Conservation (phyloP, 1,284 basidiomycete genomes). For the Naganishia albida region DNA sequence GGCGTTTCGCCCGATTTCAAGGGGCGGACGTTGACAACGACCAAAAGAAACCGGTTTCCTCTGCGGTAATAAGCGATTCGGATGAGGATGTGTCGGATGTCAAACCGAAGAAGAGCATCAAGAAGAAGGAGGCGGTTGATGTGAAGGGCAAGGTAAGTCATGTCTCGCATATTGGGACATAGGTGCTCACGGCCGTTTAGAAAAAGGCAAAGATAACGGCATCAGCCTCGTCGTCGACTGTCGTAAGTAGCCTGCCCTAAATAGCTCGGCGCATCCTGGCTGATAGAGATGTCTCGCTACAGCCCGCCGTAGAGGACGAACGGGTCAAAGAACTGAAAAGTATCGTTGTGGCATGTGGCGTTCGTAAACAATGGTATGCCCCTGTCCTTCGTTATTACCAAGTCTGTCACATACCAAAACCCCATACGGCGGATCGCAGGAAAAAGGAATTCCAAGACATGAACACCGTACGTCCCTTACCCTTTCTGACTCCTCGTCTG, state of each 20-base stretch:
- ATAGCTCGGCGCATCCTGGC: neutral
- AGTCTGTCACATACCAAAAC: no score
- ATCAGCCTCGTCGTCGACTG: neutral
- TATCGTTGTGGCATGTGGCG: constrained; percentile 73
- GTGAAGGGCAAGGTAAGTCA: no score
- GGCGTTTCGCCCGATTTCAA: neutral
- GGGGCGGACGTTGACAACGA: no score
- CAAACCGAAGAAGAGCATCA: no score
- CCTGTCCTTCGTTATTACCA: neutral
- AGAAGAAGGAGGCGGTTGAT: no score
- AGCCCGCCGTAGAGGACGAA: constrained; percentile 40
- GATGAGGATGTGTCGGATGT: no score
- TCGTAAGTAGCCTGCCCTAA: neutral
- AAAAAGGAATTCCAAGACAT: constrained; percentile 24
- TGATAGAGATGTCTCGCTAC: neutral
- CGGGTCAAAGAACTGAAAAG: constrained; percentile 47
- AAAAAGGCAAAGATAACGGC: neutral
- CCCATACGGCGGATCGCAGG: neutral
- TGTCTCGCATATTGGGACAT: no score
- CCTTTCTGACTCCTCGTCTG: neutral
- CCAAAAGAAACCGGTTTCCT: no score
- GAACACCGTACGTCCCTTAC: constrained; percentile 6
- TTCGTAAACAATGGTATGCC: constrained; percentile 74
- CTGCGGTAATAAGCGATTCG: no score
- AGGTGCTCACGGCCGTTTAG: no score